Evolutionary conservation across 2,329 filamentous ascomycete species (phyloP), one percentile per base, ranked within the genome.

Genomic region (Sporothrix globosa): DNA sequence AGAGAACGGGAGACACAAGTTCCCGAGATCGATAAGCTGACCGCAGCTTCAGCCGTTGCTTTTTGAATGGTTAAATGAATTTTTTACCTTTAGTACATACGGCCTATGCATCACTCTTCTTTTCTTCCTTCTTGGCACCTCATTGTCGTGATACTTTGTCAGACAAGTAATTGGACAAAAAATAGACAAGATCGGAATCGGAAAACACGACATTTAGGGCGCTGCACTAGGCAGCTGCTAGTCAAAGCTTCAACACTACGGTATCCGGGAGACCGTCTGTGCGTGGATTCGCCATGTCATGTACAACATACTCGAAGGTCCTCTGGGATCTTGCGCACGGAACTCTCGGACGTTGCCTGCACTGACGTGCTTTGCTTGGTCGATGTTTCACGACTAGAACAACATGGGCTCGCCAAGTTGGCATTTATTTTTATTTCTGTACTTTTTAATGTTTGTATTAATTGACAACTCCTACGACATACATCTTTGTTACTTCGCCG

Each of bases 11-110:
- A 17, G 46, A 52, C 46, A 66, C 63, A 52, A 24, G 46, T 34
- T 24, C 63, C 46, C 63, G 63, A 66, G 27, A 46, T 14, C 46
- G 52, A 52, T 52, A 66, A 52, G 63, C 46, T 50, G 61, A 50
- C 60, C 61, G 61, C 61, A 65, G 63, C 2, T 21, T 66, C 63
- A 21, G 27, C 14, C 24, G 34, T 52, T 66, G 44, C 61, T 34
- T 27, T 50, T 50, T 1, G 6, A n/a, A 48, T 19, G 10, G 4
- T 17, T 19, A 44, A 13, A 44, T 60, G 34, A 34, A 34, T 65
- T 19, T 11, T 10, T 30, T 63, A 41, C 17, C 14, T 60, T 41
- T 4, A 21, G 56, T 24, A 21, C 17, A 17, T 27, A 34, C 27
- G 14, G 34, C 34, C 13, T 39, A 44, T 24, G 9, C 34, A 14